Base-by-base conservation (phyloP, 768 basidiomycete species). In the Leccinum imitatum region DNA sequence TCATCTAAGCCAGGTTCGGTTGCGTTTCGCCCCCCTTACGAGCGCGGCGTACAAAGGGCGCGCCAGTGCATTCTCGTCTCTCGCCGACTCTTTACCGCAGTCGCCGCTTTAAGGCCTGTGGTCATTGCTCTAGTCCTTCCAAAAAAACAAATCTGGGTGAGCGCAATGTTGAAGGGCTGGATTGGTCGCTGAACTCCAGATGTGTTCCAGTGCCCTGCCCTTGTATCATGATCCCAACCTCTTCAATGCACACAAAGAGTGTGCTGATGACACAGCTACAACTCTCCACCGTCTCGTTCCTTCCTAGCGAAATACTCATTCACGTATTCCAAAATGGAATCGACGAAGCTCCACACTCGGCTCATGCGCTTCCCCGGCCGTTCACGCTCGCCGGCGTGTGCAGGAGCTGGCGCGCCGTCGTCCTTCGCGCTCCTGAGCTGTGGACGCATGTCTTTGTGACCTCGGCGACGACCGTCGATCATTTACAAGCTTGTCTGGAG, bases 271-370 rank as follows among this genome's bases (percentile, higher is more conserved):
- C 17, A n/a, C 41, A 55, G 35, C 51, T 58, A n/a, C 65, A 67
- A 41, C 50, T 68, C 31, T 66, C 67, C 15, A 56, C 67, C 4
- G 53, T 69, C 14, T 61, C 65, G 3, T 48, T 56, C n/a, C 59
- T 68, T 11, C 67, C 67, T n/a, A 66, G 54, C 50, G 65, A 69
- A 46, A 44, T 67, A 25, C 66, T 67, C 30, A 39, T 58, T 27
- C 50, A 54, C 30, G 59, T 64, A 51, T 59, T 68, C 54, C 35
- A 37, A n/a, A 46, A 19, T 47, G 63, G 60, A n/a, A 25, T 59
- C 13, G n/a, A 50, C 10, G 44, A 48, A 3, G n/a, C 30, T 31
- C 65, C 56, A 4, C 55, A 51, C 8, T 57, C 52, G 3, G 23
- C 57, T 10, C 25, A 21, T 21, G 47, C 44, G 3, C 57, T 59